Base-by-base conservation (phyloP, 768 basidiomycete species). In the Boletus edulis region DNA sequence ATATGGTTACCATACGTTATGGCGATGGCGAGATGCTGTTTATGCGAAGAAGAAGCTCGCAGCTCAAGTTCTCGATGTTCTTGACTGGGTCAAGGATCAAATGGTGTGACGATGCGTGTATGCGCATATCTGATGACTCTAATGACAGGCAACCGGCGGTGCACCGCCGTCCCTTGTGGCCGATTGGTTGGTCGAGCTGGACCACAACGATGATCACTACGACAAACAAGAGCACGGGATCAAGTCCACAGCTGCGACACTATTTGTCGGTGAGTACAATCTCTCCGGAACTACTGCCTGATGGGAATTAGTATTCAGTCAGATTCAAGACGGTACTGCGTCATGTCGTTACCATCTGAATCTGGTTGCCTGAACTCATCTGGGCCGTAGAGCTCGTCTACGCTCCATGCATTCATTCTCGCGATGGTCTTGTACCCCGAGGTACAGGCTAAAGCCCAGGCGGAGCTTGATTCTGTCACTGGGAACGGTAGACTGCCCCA, bases 351-450 rank as follows among this genome's bases (percentile, higher is more conserved):
- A 13, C 27, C 34, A 11, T 35, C 12, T 35, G 14, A 35, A 2
- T 14, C 13, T 14, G 14, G 34, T 14, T 35, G 4, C 34, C 22
- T 11, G 12, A 41, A 15, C n/a, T 54, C 46, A 40, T 31, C 46
- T 9, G n/a, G 5, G 5, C 9, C 41, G 12, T 32, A 68, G 67
- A 70, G 56, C 20, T 60, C 67, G 11, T 68, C 69, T 10, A 61
- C 59, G 0, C 54, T 69, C 2, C 60, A 62, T 34, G 35, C 56
- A 3, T 70, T 69, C 29, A 55, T 70, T 38, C 64, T 69, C 11
- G 67, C 69, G 4, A 68, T 69, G 67, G 15, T 66, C 6, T 49
- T 68, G 27, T 47, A 65, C 43, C 70, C 70, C 14, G 61, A 66
- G 10, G 64, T 61, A 24, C 70, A 71, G 38, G 52, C 53, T 1